Percentiles rank a stretch among this genome's conserved stretches.
Conservation (phyloP, 768 basidiomycete genomes). For the Psilocybe tampanensis region DNA sequence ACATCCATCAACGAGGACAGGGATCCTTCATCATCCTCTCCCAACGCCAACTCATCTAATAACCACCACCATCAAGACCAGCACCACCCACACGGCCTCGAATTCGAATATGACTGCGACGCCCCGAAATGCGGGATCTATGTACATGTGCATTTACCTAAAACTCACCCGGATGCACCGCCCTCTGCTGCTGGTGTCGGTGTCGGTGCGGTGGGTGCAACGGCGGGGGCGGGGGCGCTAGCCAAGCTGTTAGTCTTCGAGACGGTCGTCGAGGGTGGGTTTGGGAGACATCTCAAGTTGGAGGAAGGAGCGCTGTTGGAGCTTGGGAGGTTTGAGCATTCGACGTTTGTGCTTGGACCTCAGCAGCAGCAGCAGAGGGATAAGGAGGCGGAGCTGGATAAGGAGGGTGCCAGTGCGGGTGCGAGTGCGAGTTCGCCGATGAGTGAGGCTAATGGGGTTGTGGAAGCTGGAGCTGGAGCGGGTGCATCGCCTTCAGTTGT, state of each 20-base stretch:
- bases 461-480: too few relatives aligned
- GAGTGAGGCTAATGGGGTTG: too few relatives aligned
- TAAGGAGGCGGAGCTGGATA: too few relatives aligned
- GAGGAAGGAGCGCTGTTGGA: conserved; percentile 83
- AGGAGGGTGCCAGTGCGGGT: too few relatives aligned
- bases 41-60: conserved; percentile 28
- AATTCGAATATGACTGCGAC: conserved; percentile 93
- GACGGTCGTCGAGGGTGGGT: conserved; percentile 78
- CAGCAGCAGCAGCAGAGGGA: conserved; percentile 20
- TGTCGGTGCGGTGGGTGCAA: too few relatives aligned
- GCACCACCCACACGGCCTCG: too few relatives aligned
- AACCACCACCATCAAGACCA: conserved; percentile 60
- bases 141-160: conserved; percentile 73
- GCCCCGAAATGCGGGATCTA: conserved; percentile 83
- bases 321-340: conserved; percentile 70
- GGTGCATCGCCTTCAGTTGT: conserved; percentile 9
- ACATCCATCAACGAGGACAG: background rate
- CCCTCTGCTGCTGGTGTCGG: too few relatives aligned
- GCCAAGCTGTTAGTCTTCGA: conserved; percentile 62
- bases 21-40: too few relatives aligned
- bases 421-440: too few relatives aligned
- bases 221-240: too few relatives aligned
- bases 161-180: conserved; percentile 62
- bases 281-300: conserved; percentile 70
- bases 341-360: conserved; percentile 15